Percentiles rank a stretch among this genome's conserved stretches.
Conservation (phyloP, 2,329 filamentous ascomycete genomes). For the Beauveria sp. region DNA sequence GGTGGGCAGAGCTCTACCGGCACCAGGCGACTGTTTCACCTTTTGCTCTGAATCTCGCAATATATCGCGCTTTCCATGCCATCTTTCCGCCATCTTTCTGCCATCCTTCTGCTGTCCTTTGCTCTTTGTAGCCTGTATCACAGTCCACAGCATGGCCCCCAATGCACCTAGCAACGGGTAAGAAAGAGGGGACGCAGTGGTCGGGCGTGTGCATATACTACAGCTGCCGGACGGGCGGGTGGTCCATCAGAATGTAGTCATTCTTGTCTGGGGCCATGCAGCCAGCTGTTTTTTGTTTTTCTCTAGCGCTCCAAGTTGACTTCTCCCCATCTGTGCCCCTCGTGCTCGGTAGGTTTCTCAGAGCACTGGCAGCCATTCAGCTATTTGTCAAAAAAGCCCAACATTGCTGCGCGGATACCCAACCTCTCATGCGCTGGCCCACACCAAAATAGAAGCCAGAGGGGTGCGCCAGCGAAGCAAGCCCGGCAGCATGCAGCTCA, state of each 20-base stretch:
- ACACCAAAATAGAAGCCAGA: neutral
- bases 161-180: neutral
- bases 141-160: neutral
- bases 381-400: neutral
- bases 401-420: slow-evolving; percentile 9
- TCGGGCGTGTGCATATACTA: slow-evolving; percentile 4
- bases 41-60: neutral
- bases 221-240: neutral
- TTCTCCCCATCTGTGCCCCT: neutral
- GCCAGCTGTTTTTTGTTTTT: neutral
- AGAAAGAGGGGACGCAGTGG: neutral
- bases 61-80: neutral
- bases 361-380: neutral
- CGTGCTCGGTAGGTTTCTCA: neutral
- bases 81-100: neutral
- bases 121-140: neutral
- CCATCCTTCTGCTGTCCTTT: neutral
- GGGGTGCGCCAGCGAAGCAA: neutral
- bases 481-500: slow-evolving; percentile 6
- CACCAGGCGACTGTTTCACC: neutral
- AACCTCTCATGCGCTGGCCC: slow-evolving; percentile 6
- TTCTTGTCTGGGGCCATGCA: neutral
- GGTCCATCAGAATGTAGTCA: neutral
- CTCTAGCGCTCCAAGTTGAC: neutral
- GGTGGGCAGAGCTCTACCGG: neutral